Percentiles rank a stretch among this genome's conserved stretches.
phyloP scores from a whole-genome alignment of 306 rosid genomes.

The Betula pendula region DNA sequence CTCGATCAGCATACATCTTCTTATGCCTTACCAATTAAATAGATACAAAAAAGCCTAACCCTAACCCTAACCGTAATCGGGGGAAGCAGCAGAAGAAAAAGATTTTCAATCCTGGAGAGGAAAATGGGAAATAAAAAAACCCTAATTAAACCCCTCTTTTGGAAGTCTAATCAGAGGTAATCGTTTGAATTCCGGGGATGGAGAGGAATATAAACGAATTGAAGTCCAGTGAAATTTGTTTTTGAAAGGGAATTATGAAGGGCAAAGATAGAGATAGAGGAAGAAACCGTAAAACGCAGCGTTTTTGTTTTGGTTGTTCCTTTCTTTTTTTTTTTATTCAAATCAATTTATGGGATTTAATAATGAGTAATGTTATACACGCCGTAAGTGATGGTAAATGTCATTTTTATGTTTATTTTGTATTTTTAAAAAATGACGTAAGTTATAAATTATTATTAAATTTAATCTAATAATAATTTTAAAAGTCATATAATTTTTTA shows the following conservation, averaged over 20 bases:
- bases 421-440: too few relatives aligned
- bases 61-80: slow-evolving; percentile 42
- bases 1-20: slow-evolving; percentile 91
- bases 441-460: too few relatives aligned
- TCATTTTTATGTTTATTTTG: too few relatives aligned
- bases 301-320: neutral
- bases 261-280: neutral
- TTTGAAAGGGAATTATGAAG: neutral
- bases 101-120: neutral
- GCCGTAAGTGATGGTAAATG: too few relatives aligned
- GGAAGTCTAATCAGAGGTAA: neutral
- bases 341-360: too few relatives aligned
- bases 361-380: too few relatives aligned
- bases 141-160: neutral
- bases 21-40: neutral
- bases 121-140: neutral
- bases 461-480: too few relatives aligned
- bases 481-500: too few relatives aligned
- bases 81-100: neutral
- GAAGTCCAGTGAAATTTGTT: too few relatives aligned
- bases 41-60: slow-evolving; percentile 1
- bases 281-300: neutral
- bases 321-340: too few relatives aligned
- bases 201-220: neutral
- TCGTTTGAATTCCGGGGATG: neutral